Conservation (phyloP, 2,329 filamentous ascomycete genomes). For the Ilyonectria mors-panacis region DNA sequence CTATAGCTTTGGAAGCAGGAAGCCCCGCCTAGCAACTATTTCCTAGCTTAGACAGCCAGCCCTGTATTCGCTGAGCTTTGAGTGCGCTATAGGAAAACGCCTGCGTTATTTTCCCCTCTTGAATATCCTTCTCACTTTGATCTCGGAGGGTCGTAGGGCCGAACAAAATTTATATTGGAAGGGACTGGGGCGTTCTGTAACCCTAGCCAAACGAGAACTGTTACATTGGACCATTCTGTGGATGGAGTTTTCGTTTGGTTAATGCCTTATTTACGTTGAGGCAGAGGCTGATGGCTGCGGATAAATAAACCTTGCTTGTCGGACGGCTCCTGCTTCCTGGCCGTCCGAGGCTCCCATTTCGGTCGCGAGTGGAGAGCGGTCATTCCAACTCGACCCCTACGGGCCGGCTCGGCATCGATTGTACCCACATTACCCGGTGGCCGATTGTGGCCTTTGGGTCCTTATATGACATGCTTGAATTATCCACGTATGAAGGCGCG, state of each 20-base stretch:
- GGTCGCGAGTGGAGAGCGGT: not conserved
- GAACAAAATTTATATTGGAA: slow-evolving; percentile 11
- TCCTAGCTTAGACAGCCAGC: not conserved
- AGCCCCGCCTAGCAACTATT: not conserved
- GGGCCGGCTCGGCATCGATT: slow-evolving; percentile 8
- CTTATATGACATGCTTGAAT: slow-evolving; percentile 1
- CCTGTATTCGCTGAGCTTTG: not conserved
- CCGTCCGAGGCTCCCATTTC: not conserved
- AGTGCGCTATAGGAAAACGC: slow-evolving; percentile 7
- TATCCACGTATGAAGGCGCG: not conserved
- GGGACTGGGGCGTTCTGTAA: not conserved
- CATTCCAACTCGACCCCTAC: too few species aligned
- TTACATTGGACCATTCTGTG: not conserved
- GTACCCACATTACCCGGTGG: slow-evolving; percentile 6
- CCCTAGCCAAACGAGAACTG: slow-evolving; percentile 6
- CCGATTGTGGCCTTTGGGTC: not conserved
- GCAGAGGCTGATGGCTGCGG: not conserved
- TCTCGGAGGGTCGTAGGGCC: slow-evolving; percentile 6
- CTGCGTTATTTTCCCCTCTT: slow-evolving; percentile 2
- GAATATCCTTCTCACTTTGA: slow-evolving; percentile 13
- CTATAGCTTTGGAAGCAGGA: not conserved
- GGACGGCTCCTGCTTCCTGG: not conserved
- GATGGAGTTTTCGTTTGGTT: not conserved
- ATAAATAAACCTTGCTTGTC: not conserved
- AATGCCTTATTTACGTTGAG: not conserved